Base-by-base conservation (phyloP, 495 filamentous ascomycete genomes). In the Saxispiralis lemnorum region DNA sequence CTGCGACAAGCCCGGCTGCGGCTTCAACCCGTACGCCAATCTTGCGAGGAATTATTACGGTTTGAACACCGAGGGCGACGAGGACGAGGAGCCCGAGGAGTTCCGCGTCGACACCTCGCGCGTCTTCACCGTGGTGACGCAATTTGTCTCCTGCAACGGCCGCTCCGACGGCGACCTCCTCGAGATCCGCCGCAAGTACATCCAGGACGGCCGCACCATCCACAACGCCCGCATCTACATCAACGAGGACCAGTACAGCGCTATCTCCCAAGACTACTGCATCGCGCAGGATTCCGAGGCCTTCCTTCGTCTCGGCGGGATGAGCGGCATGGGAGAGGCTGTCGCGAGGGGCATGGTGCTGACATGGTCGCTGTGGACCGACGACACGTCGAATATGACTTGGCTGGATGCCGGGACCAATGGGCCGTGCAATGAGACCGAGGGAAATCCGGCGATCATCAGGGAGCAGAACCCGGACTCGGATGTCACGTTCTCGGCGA, bases 1-100 rank as follows among this genome's bases (percentile, higher is more conserved):
- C 43, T 86, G 81, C 56, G 82, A 87, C 55, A 73, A 81, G 48
- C 76, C 76, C 55, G 78, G 79, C 44, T 86, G 81, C 60, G 79
- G 83, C 56, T 82, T 79, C 72, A 86, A 86, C 73, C 62, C 72
- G 13, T 83, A 75, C 70, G 72, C 71, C 49, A 63, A 71, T 63
- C 78, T 78, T 43, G 65, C 73, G 59, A 67, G 54, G 15, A 53
- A 50, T 54, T 81, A 71, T 62, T 28, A 28, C 78, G 75, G 37
- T 55, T 62, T 18, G 69, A 69, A 53, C 64, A n/a, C n/a, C n/a
- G 62, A 30, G 35, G 24, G 9, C 24, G 24, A 28, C 24, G 24
- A 28, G 24, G 9, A n/a, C n/a, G n/a, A n/a, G n/a, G n/a, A n/a
- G n/a, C n/a, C n/a, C n/a, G n/a, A 18, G 13, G 19, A 19, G 5